Conservation (phyloP, 2,329 filamentous ascomycete species). For the Teratosphaeria viscida region DNA sequence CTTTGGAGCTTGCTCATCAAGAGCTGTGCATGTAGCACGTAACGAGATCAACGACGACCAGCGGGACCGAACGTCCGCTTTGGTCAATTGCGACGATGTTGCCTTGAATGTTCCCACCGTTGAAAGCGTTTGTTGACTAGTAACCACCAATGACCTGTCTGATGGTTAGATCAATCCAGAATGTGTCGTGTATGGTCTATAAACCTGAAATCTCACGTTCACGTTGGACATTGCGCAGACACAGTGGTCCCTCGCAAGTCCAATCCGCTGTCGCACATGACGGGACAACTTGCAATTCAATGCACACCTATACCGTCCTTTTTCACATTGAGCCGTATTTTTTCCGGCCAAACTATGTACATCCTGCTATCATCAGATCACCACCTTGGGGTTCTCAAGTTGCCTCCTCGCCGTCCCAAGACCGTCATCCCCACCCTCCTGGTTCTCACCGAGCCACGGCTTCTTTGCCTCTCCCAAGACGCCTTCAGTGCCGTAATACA, state of each 20-base stretch:
- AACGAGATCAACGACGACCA: neutral
- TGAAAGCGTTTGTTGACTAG: no score
- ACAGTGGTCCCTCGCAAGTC: no score
- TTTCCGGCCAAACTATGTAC: no score
- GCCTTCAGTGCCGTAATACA: conserved; percentile 79
- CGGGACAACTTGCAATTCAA: no score
- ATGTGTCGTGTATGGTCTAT: no score
- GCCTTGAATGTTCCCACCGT: neutral
- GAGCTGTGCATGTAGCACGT: neutral
- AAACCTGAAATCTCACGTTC: no score
- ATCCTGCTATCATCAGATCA: conserved; percentile 21
- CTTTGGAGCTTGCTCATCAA: neutral
- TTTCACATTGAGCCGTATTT: no score
- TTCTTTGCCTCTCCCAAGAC: conserved; percentile 81
- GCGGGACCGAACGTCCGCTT: neutral
- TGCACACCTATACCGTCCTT: no score
- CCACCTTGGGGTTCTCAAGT: conserved; percentile 28
- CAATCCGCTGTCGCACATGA: no score
- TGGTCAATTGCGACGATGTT: neutral
- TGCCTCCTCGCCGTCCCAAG: conserved; percentile 74
- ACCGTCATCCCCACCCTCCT: conserved; percentile 70
- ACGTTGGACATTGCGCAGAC: no score
- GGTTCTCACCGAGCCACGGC: conserved; percentile 84
- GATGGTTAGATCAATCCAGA: no score
- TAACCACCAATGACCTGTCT: no score